phyloP scores from a whole-genome alignment of 805 yeast genomes.

The Metschnikowia dekortorum region DNA sequence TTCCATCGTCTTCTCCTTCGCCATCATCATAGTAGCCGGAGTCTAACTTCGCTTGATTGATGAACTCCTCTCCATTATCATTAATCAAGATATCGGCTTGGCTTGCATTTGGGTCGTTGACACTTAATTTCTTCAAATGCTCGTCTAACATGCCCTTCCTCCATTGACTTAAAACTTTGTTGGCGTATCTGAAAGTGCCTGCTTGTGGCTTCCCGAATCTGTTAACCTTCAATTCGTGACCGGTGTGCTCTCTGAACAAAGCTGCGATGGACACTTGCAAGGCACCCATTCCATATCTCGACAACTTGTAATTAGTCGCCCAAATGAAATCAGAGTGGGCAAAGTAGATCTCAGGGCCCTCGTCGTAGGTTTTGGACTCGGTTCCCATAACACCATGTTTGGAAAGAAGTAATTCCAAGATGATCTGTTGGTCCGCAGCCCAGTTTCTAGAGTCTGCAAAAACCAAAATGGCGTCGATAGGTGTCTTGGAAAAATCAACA shows the following conservation, averaged over 20 bases:
- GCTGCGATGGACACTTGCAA: slow-evolving; percentile 85
- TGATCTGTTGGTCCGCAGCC: slow-evolving; percentile 92
- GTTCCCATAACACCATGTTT: slow-evolving; percentile 85
- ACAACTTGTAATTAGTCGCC: slow-evolving; percentile 81
- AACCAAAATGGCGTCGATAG: slow-evolving; percentile 78
- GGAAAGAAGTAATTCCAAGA: slow-evolving; percentile 72
- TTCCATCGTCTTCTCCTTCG: slow-evolving; percentile 30
- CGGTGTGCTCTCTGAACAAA: slow-evolving; percentile 78
- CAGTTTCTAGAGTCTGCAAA: slow-evolving; percentile 91
- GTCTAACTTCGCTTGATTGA: slow-evolving; percentile 41
- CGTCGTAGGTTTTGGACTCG: slow-evolving; percentile 59
- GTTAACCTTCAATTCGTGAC: slow-evolving; percentile 71
- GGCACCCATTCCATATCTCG: slow-evolving; percentile 94
- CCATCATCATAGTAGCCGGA: slow-evolving; percentile 26
- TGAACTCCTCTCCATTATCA: slow-evolving; percentile 42
- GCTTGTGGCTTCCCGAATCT: slow-evolving; percentile 88
- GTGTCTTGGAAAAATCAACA: slow-evolving; percentile 61
- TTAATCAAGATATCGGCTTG: slow-evolving; percentile 41
- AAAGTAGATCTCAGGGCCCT: slow-evolving; percentile 79
- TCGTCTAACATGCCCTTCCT: slow-evolving; percentile 72
- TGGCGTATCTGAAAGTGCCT: slow-evolving; percentile 81
- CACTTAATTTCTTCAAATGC: slow-evolving; percentile 54
- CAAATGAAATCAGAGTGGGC: slow-evolving; percentile 91
- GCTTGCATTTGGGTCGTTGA: slow-evolving; percentile 39
- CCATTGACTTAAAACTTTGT: slow-evolving; percentile 72